A percentile compares a stretch with the other conserved stretches of the same genome.
Conservation (phyloP, 768 basidiomycete species). For the Cubamyces sp. region DNA sequence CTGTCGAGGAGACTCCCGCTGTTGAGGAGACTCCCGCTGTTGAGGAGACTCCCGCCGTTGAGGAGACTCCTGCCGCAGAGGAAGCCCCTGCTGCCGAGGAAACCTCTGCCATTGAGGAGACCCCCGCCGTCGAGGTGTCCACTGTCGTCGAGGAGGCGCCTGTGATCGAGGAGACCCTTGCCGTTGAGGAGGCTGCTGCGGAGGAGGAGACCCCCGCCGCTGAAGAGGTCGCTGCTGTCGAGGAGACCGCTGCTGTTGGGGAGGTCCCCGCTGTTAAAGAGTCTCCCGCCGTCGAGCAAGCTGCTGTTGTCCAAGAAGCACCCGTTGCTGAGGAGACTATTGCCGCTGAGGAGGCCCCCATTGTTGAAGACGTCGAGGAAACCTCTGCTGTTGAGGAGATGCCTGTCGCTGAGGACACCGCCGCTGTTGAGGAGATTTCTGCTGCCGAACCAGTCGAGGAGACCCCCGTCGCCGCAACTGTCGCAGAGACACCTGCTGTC, state of each 20-base stretch:
- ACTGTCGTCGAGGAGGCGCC: not conserved
- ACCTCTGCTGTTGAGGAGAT: not conserved
- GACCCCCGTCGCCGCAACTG: not conserved
- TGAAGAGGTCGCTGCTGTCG: not conserved
- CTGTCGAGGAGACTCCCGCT: slow-evolving; percentile 1
- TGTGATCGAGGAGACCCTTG: not conserved
- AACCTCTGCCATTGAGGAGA: not conserved
- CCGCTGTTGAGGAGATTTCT: not conserved
- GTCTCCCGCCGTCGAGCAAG: not conserved
- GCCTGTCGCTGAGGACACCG: not conserved
- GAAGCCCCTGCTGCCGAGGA: not conserved
- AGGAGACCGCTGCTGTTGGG: not conserved
- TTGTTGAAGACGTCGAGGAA: not conserved
- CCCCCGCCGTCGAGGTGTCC: too few relatives aligned
- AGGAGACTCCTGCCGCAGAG: slow-evolving; percentile 1
- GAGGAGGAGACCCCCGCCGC: not conserved
- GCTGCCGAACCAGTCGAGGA: too few relatives aligned
- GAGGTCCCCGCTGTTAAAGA: not conserved
- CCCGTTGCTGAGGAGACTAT: not conserved
- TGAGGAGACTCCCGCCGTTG: not conserved
- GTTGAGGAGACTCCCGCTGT: too few relatives aligned
- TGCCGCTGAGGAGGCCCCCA: not conserved
- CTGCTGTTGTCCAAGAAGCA: not conserved
- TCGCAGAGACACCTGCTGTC: not conserved
- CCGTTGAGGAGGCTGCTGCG: not conserved